Evolutionary conservation across 306 rosid genomes (phyloP).

Genomic region (Boehmeria nivea): DNA sequence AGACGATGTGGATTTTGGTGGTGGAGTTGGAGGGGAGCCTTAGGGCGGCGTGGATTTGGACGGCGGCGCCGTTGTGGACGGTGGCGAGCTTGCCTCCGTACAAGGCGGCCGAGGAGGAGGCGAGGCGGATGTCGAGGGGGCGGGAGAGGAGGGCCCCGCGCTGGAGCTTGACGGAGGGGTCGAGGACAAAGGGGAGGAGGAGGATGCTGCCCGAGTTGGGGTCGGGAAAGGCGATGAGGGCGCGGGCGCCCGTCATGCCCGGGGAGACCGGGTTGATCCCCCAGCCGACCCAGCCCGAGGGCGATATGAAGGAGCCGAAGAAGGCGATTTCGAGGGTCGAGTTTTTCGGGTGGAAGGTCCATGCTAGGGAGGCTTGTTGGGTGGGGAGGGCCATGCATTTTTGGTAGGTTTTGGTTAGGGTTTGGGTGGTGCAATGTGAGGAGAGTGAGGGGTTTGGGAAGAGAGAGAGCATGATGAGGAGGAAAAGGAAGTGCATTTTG

Average conservation of each 20-base stretch:
- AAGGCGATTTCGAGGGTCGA: slow-evolving; percentile 70
- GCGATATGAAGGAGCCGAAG: slow-evolving; percentile 87
- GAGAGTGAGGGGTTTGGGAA: slow-evolving; percentile 25
- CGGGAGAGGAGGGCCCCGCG: slow-evolving; percentile 71
- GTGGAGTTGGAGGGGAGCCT: slow-evolving; percentile 56
- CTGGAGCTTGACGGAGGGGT: slow-evolving; percentile 77
- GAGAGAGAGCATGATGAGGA: slow-evolving; percentile 32
- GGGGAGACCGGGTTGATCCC: slow-evolving; percentile 79
- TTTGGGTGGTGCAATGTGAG: slow-evolving; percentile 48
- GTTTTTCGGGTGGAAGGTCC: slow-evolving; percentile 80
- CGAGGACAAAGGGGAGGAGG: slow-evolving; percentile 65
- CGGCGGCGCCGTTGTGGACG: slow-evolving; percentile 60
- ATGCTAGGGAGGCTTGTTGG: slow-evolving; percentile 91
- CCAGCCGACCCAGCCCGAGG: slow-evolving; percentile 96
- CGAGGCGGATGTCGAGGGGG: slow-evolving; percentile 64
- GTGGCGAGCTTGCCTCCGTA: slow-evolving; percentile 77
- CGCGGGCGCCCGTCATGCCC: slow-evolving; percentile 81
- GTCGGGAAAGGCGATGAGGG: slow-evolving; percentile 70
- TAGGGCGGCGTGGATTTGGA: slow-evolving; percentile 64
- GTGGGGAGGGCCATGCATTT: slow-evolving; percentile 84
- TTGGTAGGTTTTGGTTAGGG: slow-evolving; percentile 50
- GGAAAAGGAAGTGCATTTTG: slow-evolving; percentile 24
- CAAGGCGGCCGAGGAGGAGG: slow-evolving; percentile 62
- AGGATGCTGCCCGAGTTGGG: slow-evolving; percentile 77
- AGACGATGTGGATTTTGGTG: slow-evolving; percentile 61